phyloP scores from a whole-genome alignment of 2,329 filamentous ascomycete genomes.

The Madurella mycetomatis region DNA sequence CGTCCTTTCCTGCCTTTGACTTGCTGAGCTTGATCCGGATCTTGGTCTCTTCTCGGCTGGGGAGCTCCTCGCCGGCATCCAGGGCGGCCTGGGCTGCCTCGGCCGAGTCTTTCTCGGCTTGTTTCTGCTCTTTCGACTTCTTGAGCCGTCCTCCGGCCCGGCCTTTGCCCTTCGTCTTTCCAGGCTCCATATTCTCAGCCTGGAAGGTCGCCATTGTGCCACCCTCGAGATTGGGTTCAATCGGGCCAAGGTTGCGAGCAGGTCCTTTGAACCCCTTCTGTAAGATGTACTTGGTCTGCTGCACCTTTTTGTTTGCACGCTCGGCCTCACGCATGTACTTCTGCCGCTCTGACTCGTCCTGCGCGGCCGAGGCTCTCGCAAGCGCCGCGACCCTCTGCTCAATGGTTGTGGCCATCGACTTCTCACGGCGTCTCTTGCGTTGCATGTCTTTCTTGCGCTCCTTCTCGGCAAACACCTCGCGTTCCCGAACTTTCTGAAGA shows the following conservation, averaged over 20 bases:
- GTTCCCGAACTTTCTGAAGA: slow-evolving; percentile 79
- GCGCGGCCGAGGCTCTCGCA: slow-evolving; percentile 69
- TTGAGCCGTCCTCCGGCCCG: slow-evolving; percentile 67
- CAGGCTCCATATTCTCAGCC: slow-evolving; percentile 54
- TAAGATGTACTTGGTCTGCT: slow-evolving; percentile 81
- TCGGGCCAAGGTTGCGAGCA: slow-evolving; percentile 60
- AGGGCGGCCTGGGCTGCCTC: slow-evolving; percentile 82
- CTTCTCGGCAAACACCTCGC: slow-evolving; percentile 90
- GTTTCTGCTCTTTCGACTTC: slow-evolving; percentile 85
- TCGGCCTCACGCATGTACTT: slow-evolving; percentile 82
- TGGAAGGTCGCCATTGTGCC: slow-evolving; percentile 83
- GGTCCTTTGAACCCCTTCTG: slow-evolving; percentile 82
- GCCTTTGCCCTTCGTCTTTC: slow-evolving; percentile 47
- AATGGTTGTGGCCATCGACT: slow-evolving; percentile 89
- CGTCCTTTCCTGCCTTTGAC: slow-evolving; percentile 42
- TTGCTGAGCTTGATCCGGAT: slow-evolving; percentile 61
- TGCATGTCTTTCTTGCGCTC: slow-evolving; percentile 99
- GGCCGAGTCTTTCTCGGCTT: slow-evolving; percentile 75
- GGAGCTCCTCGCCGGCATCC: slow-evolving; percentile 71
- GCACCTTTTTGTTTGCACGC: slow-evolving; percentile 86
- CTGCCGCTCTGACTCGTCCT: slow-evolving; percentile 76
- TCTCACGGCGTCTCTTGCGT: slow-evolving; percentile 89
- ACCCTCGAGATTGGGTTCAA: slow-evolving; percentile 78
- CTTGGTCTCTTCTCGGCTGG: slow-evolving; percentile 55
- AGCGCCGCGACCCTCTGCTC: slow-evolving; percentile 84